Conservation (phyloP, 179 eudicot species). For the Nepenthes alata region DNA sequence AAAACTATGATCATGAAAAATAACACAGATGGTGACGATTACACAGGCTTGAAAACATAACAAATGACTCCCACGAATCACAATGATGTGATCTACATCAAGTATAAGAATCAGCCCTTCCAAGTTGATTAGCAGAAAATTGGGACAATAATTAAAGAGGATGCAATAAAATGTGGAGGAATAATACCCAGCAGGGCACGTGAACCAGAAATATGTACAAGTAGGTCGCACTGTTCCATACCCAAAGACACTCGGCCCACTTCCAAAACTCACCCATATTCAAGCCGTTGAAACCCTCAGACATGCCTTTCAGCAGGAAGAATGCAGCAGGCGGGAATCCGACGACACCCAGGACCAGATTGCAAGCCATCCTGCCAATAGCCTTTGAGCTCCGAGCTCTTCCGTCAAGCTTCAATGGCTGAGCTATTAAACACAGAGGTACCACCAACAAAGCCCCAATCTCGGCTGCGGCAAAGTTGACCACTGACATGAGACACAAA, state of each 20-base stretch:
- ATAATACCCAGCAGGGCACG: constrained; percentile 88
- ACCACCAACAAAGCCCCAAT: constrained; percentile 70
- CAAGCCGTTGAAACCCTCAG: constrained; percentile 31
- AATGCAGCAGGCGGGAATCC: constrained; percentile 60
- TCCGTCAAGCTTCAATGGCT: constrained; percentile 41
- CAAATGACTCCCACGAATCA: too few species aligned
- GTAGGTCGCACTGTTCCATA: constrained; percentile 86
- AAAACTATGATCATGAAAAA: too few species aligned
- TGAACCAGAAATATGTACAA: constrained; percentile 61
- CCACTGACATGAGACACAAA: constrained; percentile 82
- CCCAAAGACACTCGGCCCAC: constrained; percentile 80
- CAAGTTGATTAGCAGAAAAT: too few species aligned
- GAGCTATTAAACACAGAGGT: constrained; percentile 68
- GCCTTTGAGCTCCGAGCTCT: constrained; percentile 22
- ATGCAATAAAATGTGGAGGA: constrained; percentile 51
- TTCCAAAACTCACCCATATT: constrained; percentile 64
- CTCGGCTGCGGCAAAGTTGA: constrained; percentile 88
- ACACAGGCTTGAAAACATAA: too few species aligned
- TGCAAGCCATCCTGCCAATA: constrained; percentile 27
- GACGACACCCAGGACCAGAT: constrained; percentile 29
- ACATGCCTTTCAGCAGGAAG: constrained; percentile 39
- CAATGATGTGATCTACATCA: too few species aligned
- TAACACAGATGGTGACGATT: too few species aligned
- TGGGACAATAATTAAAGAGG: neutral
- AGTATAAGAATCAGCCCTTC: too few species aligned